A percentile compares a stretch with the other conserved stretches of the same genome.
phyloP scores from a whole-genome alignment of 106 monocot species.

The Xerophyta viscosa region DNA sequence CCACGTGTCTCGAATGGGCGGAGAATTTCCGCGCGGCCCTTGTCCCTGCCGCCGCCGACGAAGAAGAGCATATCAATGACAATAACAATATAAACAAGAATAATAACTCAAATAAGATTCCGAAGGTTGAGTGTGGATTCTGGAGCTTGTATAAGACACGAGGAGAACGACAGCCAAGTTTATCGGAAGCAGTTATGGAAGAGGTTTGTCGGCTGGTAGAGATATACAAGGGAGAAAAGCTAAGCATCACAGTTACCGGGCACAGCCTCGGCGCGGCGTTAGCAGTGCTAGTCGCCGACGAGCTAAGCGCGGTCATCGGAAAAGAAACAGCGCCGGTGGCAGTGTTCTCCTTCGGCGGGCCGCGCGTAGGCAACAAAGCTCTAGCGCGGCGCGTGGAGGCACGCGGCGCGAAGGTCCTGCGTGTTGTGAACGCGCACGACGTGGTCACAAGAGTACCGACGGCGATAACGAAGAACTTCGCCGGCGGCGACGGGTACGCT shows the following conservation, averaged over 20 bases:
- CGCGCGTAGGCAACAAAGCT: conserved; percentile 39
- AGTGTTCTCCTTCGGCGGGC: conserved; percentile 65
- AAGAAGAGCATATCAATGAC: too few relatives aligned
- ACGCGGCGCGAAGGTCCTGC: conserved; percentile 33
- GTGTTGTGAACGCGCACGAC: conserved; percentile 55
- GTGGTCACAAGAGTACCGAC: conserved; percentile 42
- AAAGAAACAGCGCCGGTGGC: conserved; percentile 25
- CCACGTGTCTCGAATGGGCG: conserved; percentile 66
- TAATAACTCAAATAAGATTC: too few relatives aligned
- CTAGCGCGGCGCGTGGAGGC: conserved; percentile 30
- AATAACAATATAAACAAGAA: too few relatives aligned
- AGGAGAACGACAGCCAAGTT: conserved; percentile 20
- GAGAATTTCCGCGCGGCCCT: conserved; percentile 62
- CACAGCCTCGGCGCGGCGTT: conserved; percentile 83
- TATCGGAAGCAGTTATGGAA: conserved; percentile 27
- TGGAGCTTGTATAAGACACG: conserved; percentile 58
- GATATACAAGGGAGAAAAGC: conserved; percentile 41
- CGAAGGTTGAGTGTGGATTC: conserved; percentile 61
- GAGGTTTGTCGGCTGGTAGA: conserved; percentile 38
- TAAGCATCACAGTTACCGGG: conserved; percentile 68
- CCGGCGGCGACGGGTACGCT: conserved; percentile 14
- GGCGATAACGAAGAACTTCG: background rate
- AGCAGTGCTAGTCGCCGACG: conserved; percentile 44
- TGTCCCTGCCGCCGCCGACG: conserved; percentile 6
- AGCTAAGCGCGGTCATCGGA: conserved; percentile 11